Conservation (phyloP, 202 grass and related monocot species). For the Dendrocalamus latiflorus region DNA sequence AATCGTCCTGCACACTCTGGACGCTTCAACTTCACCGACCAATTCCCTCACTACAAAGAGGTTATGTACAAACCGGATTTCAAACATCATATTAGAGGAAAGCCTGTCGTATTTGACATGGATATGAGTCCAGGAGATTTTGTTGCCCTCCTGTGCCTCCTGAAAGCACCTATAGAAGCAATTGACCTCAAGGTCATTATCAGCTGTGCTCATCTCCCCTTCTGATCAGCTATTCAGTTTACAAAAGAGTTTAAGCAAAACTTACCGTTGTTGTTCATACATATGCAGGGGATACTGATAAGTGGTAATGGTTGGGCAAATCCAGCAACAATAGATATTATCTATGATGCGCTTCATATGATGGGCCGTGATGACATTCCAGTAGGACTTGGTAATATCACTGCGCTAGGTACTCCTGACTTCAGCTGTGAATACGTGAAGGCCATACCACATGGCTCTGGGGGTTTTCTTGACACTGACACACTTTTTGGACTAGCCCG, state of each 20-base stretch:
- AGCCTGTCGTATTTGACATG: constrained; percentile 61
- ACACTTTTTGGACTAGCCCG: constrained; percentile 66
- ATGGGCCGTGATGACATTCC: constrained; percentile 82
- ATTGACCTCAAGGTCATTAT: constrained; percentile 61
- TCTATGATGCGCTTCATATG: constrained; percentile 77
- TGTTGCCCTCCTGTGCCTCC: constrained; percentile 63
- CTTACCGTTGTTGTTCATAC: neutral
- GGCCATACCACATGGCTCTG: constrained; percentile 60
- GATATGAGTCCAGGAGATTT: constrained; percentile 90
- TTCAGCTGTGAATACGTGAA: constrained; percentile 57
- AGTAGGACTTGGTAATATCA: constrained; percentile 63
- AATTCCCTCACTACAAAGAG: constrained; percentile 65
- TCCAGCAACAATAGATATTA: constrained; percentile 58
- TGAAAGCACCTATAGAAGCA: constrained; percentile 51
- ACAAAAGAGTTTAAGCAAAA: neutral
- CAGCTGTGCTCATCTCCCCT: neutral
- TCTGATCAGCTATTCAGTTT: neutral
- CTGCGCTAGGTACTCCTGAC: constrained; percentile 38
- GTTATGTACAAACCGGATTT: constrained; percentile 48
- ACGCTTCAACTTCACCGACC: constrained; percentile 46
- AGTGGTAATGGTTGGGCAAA: constrained; percentile 71
- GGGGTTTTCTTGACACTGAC: constrained; percentile 62
- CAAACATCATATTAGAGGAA: constrained; percentile 37
- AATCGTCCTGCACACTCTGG: constrained; percentile 52
- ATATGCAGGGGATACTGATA: constrained; percentile 54